Evolutionary conservation across 2,329 filamentous ascomycete genomes (phyloP), one percentile per base, ranked within the genome.

Genomic region (Sclerotinia nivalis): DNA sequence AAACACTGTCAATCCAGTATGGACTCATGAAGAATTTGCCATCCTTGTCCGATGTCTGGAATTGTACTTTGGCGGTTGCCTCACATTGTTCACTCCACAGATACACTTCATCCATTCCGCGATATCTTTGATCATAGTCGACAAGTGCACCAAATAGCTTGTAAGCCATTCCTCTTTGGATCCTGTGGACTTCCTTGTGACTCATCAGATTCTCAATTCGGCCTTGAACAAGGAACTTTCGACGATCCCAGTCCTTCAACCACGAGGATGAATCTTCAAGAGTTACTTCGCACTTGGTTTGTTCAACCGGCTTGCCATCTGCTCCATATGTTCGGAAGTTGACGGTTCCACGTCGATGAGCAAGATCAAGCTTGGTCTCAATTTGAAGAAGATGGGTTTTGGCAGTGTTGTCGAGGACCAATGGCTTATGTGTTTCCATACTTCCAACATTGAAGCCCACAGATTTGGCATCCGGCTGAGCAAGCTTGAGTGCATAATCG

Each of bases 131-230:
- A 28, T 82, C 80, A 72, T 87, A 89, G 75, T 87, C 84, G 8
- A 87, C 86, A 0, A 88, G 80, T 55, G 85, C 82, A 50, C 82
- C 81, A 73, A 85, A 85, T 68, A 89, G 85, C 81, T 93, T 93
- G 84, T 95, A 95, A 25, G 90, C 89, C 82, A 93, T 20, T 54
- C 85, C 90, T 37, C 90, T 88, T 61, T 90, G 87, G 71, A 93
- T 85, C 80, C 91, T 90, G 78, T 91, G 90, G 45, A 90, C 89
- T 31, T 72, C 67, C 37, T 72, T 71, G 52, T 70, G 70, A 40
- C 40, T 70, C 55, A 71, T 71, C 55, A 66, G 65, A 71, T 37
- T 72, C 89, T 90, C 68, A 22, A 72, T 72, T 28, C 74, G 69
- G 10, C 68, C 68, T 58, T 69, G 78, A 90, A 69, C 22, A 52